Percentiles rank a stretch among this genome's conserved stretches.
Evolutionary conservation across 1,284 basidiomycete genomes (phyloP).

Genomic region (Boletus semigastroideus): DNA sequence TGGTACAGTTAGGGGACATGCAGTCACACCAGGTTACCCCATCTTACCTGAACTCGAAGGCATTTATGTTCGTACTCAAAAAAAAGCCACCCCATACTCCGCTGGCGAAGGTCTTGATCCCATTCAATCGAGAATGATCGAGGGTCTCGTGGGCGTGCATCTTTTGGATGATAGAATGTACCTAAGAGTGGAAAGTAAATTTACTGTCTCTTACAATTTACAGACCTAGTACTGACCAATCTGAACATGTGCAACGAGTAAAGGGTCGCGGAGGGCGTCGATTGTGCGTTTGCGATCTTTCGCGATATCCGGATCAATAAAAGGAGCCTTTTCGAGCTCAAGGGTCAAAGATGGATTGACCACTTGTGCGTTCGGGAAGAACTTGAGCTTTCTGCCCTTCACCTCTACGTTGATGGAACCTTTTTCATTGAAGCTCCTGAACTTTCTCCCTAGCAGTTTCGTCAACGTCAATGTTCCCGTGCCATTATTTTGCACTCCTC

Average conservation of each 20-base stretch:
- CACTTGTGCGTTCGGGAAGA: constrained; percentile 19
- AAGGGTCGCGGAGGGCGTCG: constrained; percentile 41
- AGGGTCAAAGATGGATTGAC: constrained; percentile 28
- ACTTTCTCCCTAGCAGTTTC: constrained; percentile 41
- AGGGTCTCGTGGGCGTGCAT: constrained; percentile 35
- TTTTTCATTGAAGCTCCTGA: constrained; percentile 44
- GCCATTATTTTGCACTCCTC: constrained; percentile 59
- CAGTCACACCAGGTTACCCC: background rate
- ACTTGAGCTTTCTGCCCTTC: constrained; percentile 32
- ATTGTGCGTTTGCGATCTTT: constrained; percentile 51
- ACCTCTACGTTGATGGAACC: constrained; percentile 40
- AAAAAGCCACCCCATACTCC: constrained; percentile 50
- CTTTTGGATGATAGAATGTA: constrained; percentile 31
- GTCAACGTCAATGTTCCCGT: constrained; percentile 50
- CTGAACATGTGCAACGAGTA: constrained; percentile 60
- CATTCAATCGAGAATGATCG: constrained; percentile 68
- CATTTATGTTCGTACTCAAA: constrained; percentile 67
- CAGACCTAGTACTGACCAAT: constrained; percentile 46
- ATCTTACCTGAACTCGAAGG: constrained; percentile 54
- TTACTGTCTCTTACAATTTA: background rate
- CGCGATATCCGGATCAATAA: constrained; percentile 58
- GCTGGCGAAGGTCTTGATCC: constrained; percentile 42
- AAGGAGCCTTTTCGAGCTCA: constrained; percentile 57
- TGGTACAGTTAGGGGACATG: constrained; percentile 21
- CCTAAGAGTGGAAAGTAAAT: constrained; percentile 18